Evolutionary conservation across 1,284 basidiomycete species (phyloP).

Genomic region (Filobasidium uniguttulatum): DNA sequence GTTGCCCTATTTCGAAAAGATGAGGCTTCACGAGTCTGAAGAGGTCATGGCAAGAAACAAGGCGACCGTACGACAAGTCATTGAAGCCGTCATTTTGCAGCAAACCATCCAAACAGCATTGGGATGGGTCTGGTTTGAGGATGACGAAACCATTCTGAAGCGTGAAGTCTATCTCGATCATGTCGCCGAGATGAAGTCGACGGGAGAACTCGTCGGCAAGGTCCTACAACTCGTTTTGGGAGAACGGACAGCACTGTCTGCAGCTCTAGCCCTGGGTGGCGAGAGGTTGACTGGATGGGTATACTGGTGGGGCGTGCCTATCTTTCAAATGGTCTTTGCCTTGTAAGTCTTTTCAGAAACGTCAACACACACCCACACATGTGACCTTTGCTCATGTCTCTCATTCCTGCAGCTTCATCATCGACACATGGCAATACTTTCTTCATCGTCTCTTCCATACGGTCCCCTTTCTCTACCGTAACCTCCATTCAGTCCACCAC

Average conservation of each 20-base stretch:
- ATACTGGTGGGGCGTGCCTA: conserved; percentile 93
- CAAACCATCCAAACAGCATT: conserved; percentile 71
- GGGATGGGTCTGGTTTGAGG: conserved; percentile 56
- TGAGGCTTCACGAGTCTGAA: conserved; percentile 73
- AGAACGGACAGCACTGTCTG: conserved; percentile 25
- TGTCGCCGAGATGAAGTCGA: conserved; percentile 39
- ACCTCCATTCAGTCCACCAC: conserved; percentile 91
- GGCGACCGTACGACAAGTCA: conserved; percentile 55
- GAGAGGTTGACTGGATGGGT: conserved; percentile 49
- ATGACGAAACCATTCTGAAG: conserved; percentile 34
- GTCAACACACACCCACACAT: neutral
- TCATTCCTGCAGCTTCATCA: conserved; percentile 75
- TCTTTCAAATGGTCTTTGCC: conserved; percentile 58
- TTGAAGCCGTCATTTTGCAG: conserved; percentile 67
- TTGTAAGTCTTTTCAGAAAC: conserved; percentile 49
- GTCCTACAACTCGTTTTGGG: conserved; percentile 40
- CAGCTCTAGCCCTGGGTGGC: conserved; percentile 39
- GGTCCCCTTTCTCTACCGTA: conserved; percentile 80
- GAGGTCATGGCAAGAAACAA: conserved; percentile 68
- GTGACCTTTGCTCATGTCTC: neutral
- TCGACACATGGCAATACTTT: conserved; percentile 98
- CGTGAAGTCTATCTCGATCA: conserved; percentile 43
- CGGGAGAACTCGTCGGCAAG: conserved; percentile 39
- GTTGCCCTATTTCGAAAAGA: conserved; percentile 66
- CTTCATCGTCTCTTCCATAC: conserved; percentile 83